These are phyloP conservation scores for Acanthamoeba triangularis DNA, from an alignment of 208 protist species.

Conservation along the genomic window DNA sequence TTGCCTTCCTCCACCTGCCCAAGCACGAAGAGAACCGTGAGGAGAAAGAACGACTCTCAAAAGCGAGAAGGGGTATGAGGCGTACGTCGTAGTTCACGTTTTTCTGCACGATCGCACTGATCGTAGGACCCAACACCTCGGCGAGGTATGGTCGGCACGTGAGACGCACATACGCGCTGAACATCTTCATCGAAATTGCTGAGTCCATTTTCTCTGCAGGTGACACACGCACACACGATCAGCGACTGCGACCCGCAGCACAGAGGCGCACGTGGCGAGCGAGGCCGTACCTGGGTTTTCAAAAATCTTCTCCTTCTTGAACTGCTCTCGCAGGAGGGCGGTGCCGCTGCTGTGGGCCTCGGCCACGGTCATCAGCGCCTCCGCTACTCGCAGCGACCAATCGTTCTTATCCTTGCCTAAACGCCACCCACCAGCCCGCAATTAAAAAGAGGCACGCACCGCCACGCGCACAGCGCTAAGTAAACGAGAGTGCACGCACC, in stretches of 20 bases:
- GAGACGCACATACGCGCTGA: background rate
- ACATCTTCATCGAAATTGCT: background rate
- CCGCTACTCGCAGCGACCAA: background rate
- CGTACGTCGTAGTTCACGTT: slow-evolving; percentile 10
- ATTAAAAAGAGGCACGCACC: background rate
- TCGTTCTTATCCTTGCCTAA: slow-evolving; percentile 16
- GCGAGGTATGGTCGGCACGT: slow-evolving; percentile 23
- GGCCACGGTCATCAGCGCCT: slow-evolving; percentile 4
- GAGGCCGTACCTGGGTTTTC: background rate
- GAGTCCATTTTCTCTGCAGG: background rate
- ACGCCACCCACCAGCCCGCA: no score
- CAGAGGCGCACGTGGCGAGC: background rate
- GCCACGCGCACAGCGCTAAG: background rate
- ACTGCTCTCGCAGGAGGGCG: background rate
- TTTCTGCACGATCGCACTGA: background rate
- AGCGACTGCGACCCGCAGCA: no score
- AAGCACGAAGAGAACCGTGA: background rate
- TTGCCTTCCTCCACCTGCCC: slow-evolving; percentile 3
- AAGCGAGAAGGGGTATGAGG: background rate
- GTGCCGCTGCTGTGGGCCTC: background rate
- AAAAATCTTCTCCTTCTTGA: slow-evolving; percentile 50
- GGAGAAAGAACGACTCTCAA: background rate
- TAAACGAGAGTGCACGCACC: background rate
- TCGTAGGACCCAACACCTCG: background rate
- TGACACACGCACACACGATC: background rate